phyloP scores from a whole-genome alignment of 2,329 filamentous ascomycete genomes.

The Mariannaea sp. region DNA sequence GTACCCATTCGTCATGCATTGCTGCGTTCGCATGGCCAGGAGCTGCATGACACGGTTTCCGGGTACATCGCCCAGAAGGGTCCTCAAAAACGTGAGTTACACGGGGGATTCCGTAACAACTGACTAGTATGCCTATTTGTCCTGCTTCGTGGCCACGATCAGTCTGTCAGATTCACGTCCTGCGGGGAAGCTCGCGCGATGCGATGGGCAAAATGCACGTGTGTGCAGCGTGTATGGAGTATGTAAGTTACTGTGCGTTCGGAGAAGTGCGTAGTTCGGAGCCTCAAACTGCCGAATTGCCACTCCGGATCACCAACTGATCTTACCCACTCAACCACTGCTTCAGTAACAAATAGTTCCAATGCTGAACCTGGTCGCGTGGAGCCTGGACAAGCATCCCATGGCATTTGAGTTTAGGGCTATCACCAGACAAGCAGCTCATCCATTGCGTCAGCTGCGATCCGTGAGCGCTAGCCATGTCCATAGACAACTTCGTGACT shows the following conservation, averaged over 20 bases:
- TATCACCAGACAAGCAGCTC: conserved; percentile 33
- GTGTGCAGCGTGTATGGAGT: too few relatives aligned
- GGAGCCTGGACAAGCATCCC: conserved; percentile 28
- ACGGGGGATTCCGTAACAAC: not conserved
- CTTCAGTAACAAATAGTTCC: conserved; percentile 19
- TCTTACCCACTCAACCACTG: not conserved
- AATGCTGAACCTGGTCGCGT: conserved; percentile 8
- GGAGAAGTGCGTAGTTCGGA: conserved; percentile 16
- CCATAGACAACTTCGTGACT: conserved; percentile 18
- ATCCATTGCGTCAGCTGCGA: conserved; percentile 34
- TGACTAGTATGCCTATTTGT: not conserved
- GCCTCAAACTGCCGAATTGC: conserved; percentile 28
- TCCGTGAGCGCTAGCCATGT: conserved; percentile 29
- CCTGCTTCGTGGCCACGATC: conserved; percentile 16
- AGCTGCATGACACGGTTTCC: conserved; percentile 24
- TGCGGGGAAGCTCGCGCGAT: conserved; percentile 24
- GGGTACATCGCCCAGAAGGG: not conserved
- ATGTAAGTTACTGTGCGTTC: too few relatives aligned
- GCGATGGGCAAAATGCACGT: too few relatives aligned
- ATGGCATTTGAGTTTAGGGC: conserved; percentile 30
- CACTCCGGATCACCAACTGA: conserved; percentile 11
- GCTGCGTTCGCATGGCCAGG: conserved; percentile 22
- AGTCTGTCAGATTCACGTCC: conserved; percentile 8
- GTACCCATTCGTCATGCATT: conserved; percentile 30
- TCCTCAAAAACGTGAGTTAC: not conserved